Conservation (phyloP, 768 basidiomycete genomes). For the Dioszegia aurantiaca region DNA sequence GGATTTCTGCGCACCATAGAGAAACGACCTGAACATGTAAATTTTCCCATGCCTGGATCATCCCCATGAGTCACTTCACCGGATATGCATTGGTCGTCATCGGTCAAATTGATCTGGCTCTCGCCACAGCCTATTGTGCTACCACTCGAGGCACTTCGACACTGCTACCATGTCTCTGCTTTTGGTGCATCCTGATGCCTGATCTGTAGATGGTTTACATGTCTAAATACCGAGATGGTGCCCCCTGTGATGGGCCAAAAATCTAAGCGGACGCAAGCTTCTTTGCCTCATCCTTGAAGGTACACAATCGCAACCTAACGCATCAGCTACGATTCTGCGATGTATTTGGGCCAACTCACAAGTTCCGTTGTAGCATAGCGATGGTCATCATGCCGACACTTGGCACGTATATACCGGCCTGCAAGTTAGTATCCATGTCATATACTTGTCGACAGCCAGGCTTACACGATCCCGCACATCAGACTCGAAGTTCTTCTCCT, state of each 20-base stretch:
- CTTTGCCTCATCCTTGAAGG: conserved; percentile 20
- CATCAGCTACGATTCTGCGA: neutral
- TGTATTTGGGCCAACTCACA: conserved; percentile 59
- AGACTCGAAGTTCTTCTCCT: conserved; percentile 93
- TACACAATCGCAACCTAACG: conserved; percentile 16
- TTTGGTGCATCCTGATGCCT: no score
- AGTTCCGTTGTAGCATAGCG: conserved; percentile 90
- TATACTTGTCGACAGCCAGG: neutral
- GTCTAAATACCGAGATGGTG: neutral
- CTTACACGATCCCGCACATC: conserved; percentile 86
- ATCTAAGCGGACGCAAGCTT: conserved; percentile 1
- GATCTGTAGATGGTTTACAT: neutral
- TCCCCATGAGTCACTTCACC: no score
- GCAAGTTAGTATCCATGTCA: conserved; percentile 2
- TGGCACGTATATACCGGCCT: conserved; percentile 93
- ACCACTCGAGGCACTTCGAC: no score
- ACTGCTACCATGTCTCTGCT: no score
- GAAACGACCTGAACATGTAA: neutral
- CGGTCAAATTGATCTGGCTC: no score
- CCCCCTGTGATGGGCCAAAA: neutral
- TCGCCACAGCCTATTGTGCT: no score
- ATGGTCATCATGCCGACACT: conserved; percentile 98
- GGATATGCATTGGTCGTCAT: no score
- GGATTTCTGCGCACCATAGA: neutral
- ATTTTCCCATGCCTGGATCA: neutral